Percentiles rank a stretch among this genome's conserved stretches.
phyloP scores from a whole-genome alignment of 768 basidiomycete genomes.

The Agrocybe chaxingu region DNA sequence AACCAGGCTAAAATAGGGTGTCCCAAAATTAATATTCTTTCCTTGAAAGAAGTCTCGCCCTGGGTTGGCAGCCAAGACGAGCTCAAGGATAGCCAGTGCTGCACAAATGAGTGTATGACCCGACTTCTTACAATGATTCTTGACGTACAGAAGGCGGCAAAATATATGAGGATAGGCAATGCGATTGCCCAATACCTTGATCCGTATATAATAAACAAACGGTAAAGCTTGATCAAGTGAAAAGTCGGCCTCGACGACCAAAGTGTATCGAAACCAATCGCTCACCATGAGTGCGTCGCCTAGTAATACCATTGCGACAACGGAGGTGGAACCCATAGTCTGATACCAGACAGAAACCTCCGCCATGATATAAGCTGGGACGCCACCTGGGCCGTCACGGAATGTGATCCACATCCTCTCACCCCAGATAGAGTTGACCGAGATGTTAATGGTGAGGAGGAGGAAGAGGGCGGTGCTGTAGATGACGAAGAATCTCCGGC shows the following conservation, averaged over 20 bases:
- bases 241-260: neutral
- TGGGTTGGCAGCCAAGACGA: conserved; percentile 35
- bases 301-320: conserved; percentile 27
- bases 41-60: conserved; percentile 39
- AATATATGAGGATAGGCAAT: conserved; percentile 22
- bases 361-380: conserved; percentile 21
- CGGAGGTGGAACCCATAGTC: conserved; percentile 24
- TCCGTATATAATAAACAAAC: conserved; percentile 27
- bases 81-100: conserved; percentile 37
- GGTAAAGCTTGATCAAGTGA: conserved; percentile 21
- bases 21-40: conserved; percentile 32
- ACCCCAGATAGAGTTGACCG: conserved; percentile 28
- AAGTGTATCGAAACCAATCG: neutral
- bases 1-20: conserved; percentile 37
- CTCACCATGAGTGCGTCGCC: conserved; percentile 29
- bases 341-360: conserved; percentile 29
- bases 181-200: conserved; percentile 21
- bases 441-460: conserved; percentile 25
- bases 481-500: conserved; percentile 21
- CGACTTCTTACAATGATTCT: too few relatives aligned
- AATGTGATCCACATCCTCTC: conserved; percentile 29
- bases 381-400: conserved; percentile 22
- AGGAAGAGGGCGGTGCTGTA: conserved; percentile 23
- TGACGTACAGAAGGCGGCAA: conserved; percentile 24
- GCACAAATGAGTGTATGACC: neutral